A percentile compares a stretch with the other conserved stretches of the same genome.
phyloP scores from a whole-genome alignment of 805 yeast genomes.

The Scheffersomyces spartinae region DNA sequence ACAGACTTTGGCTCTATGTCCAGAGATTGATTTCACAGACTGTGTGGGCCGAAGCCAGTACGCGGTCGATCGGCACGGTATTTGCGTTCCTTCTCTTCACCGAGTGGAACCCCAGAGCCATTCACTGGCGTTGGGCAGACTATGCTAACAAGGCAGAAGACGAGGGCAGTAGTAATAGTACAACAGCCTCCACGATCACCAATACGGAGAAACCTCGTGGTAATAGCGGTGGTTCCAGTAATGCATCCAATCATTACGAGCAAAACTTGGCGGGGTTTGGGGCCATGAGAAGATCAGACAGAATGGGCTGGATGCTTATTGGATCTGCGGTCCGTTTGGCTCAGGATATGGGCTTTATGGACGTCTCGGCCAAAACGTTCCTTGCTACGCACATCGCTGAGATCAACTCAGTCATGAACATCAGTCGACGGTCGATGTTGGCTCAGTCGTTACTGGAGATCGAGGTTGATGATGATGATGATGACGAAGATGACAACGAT shows the following conservation, averaged over 20 bases:
- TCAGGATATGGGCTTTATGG: constrained; percentile 75
- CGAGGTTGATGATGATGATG: constrained; percentile 36
- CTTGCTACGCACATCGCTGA: constrained; percentile 81
- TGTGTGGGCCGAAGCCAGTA: constrained; percentile 90
- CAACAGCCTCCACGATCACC: constrained; percentile 4
- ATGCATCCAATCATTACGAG: constrained; percentile 16
- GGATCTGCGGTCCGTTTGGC: constrained; percentile 82
- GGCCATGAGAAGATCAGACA: constrained; percentile 75
- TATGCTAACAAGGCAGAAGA: constrained; percentile 59
- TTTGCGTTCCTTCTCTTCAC: constrained; percentile 75
- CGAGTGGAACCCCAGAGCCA: constrained; percentile 94
- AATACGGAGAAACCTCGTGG: constrained; percentile 4
- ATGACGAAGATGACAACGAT: constrained; percentile 10
- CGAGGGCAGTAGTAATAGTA: no score
- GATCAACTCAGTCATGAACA: constrained; percentile 68
- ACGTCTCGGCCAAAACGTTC: constrained; percentile 59
- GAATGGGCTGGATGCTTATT: constrained; percentile 90
- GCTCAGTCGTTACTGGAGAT: constrained; percentile 61
- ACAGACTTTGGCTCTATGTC: constrained; percentile 73
- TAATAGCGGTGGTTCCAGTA: constrained; percentile 6
- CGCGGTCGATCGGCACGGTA: constrained; percentile 78
- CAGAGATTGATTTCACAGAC: constrained; percentile 74
- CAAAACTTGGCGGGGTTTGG: constrained; percentile 62
- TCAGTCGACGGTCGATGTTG: constrained; percentile 70
- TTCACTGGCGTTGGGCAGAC: constrained; percentile 80